Conservation (phyloP, 2,329 filamentous ascomycete species). For the Fusarium pilosicola region DNA sequence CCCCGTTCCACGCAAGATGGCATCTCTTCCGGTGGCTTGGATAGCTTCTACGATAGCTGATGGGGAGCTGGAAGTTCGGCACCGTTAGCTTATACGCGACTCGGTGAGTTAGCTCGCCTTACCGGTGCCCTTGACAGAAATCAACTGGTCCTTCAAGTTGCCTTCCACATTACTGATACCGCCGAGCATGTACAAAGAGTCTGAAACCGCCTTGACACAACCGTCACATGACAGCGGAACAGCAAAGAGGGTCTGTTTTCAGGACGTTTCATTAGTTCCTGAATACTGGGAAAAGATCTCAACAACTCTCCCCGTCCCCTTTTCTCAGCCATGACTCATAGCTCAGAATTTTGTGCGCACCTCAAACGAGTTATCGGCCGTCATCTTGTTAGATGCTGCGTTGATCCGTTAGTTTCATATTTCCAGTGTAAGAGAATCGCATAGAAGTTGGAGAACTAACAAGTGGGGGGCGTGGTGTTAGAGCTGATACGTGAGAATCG, state of each 20-base stretch:
- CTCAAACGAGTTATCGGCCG: constrained; percentile 58
- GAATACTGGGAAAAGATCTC: constrained; percentile 17
- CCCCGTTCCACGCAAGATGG: constrained; percentile 90
- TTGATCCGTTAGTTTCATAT: constrained; percentile 35
- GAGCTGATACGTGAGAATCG: constrained; percentile 33
- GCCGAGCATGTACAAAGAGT: constrained; percentile 77
- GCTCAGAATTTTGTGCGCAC: constrained; percentile 47
- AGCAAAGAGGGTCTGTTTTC: constrained; percentile 84
- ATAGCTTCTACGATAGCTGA: constrained; percentile 91
- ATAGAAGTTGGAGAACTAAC: constrained; percentile 32
- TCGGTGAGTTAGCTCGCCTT: constrained; percentile 40
- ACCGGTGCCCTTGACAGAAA: constrained; percentile 87
- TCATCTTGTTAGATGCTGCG: constrained; percentile 51
- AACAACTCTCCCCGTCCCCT: constrained; percentile 41
- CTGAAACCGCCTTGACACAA: constrained; percentile 88
- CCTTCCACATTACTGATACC: constrained; percentile 87
- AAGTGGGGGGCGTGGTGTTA: constrained; percentile 35
- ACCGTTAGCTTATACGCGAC: constrained; percentile 17
- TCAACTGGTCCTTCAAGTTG: constrained; percentile 82
- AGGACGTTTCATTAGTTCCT: constrained; percentile 50
- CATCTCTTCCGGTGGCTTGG: constrained; percentile 89
- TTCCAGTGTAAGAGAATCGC: constrained; percentile 41
- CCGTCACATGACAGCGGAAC: constrained; percentile 92
- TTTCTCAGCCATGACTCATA: constrained; percentile 37
- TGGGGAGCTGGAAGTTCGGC: constrained; percentile 70